Percentiles rank a stretch among this genome's conserved stretches.
These are phyloP conservation scores for Alternaria triticina DNA, from an alignment of 2,329 filamentous ascomycete species.

Conservation along the genomic window DNA sequence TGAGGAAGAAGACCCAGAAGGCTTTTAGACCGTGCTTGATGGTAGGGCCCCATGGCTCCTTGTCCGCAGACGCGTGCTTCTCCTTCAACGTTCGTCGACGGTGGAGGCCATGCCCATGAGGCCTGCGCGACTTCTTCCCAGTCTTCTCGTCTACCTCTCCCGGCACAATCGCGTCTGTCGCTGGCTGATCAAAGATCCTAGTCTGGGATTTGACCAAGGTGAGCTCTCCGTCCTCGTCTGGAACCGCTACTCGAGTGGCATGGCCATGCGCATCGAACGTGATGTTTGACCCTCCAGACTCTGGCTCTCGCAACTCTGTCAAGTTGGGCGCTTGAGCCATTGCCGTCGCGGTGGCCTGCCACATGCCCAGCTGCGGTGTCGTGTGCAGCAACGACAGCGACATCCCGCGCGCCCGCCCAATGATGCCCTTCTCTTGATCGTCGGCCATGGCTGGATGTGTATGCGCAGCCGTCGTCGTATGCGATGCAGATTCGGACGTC, in stretches of 20 bases:
- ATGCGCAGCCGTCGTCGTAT: background rate
- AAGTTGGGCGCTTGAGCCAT: slow-evolving; percentile 51
- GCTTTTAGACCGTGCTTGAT: slow-evolving; percentile 63
- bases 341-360: slow-evolving; percentile 50
- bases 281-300: slow-evolving; percentile 23
- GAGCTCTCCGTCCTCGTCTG: slow-evolving; percentile 17
- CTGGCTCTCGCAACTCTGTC: slow-evolving; percentile 42
- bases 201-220: slow-evolving; percentile 15
- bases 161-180: background rate
- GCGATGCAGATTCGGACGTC: accelerated
- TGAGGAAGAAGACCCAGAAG: slow-evolving; percentile 75
- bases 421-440: slow-evolving; percentile 10
- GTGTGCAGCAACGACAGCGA: slow-evolving; percentile 43
- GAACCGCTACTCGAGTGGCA: slow-evolving; percentile 19
- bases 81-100: slow-evolving; percentile 25
- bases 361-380: slow-evolving; percentile 48
- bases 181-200: slow-evolving; percentile 5
- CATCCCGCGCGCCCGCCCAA: slow-evolving; percentile 30
- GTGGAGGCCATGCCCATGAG: background rate
- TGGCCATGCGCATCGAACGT: slow-evolving; percentile 25
- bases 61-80: slow-evolving; percentile 20
- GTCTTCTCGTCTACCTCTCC: background rate
- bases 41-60: slow-evolving; percentile 60
- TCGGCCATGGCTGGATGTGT: slow-evolving; percentile 9
- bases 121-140: background rate